Evolutionary conservation across 225 moss, liverwort and hornwort species (phyloP).

Genomic region (Sphagnum contortum): DNA sequence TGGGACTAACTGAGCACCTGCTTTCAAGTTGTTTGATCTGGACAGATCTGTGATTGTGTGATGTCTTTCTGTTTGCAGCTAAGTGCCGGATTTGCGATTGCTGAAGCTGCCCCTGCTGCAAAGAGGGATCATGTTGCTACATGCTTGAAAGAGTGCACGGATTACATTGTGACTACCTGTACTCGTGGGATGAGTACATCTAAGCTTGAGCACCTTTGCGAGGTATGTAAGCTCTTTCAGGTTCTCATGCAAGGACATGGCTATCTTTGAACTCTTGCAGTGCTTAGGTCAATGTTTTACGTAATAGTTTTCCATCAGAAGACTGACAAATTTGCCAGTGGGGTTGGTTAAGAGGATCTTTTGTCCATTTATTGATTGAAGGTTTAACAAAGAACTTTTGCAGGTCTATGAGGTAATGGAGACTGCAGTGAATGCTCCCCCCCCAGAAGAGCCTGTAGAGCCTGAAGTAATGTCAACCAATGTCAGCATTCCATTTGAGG

Average conservation of each 20-base stretch:
- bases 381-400: conserved; percentile 1
- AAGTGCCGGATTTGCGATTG: conserved; percentile 86
- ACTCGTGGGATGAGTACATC: conserved; percentile 61
- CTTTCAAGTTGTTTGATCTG: too few relatives aligned
- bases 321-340: too few relatives aligned
- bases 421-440: conserved; percentile 55
- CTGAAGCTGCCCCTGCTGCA: conserved; percentile 60
- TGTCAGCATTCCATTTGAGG: conserved; percentile 6
- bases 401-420: conserved; percentile 90
- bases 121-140: conserved; percentile 58
- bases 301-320: too few relatives aligned
- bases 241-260: not conserved
- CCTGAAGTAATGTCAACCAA: conserved; percentile 3
- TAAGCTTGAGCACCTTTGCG: conserved; percentile 77
- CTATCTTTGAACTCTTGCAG: not conserved
- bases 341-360: too few relatives aligned
- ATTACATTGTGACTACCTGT: conserved; percentile 66
- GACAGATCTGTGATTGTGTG: too few relatives aligned
- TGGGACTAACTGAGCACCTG: too few relatives aligned
- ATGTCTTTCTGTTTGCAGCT: conserved; percentile 29
- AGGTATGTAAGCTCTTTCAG: conserved; percentile 23
- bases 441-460: conserved; percentile 18
- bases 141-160: conserved; percentile 65
- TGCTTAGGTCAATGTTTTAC: not conserved
- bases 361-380: too few relatives aligned